Base-by-base conservation (phyloP, 768 basidiomycete species). In the Terana coerulea region DNA sequence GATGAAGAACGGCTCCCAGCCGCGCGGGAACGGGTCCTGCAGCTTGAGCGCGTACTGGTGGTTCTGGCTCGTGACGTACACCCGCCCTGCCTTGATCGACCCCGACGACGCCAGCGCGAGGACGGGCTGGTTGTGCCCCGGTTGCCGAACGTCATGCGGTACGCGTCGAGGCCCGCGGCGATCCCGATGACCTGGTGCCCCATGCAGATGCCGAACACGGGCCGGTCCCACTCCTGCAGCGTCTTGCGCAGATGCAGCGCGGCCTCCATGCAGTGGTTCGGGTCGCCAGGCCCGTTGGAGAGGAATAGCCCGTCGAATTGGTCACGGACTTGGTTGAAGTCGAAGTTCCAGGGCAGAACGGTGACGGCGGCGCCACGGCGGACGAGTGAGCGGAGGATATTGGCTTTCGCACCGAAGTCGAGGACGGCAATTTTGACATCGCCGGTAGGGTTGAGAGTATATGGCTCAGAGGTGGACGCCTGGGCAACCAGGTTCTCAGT, bases 1-100 rank as follows among this genome's bases (percentile, higher is more conserved):
- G 75, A 98, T 95, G 77, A 99, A 99, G 80, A 95, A 98, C 0
- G 95, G 95, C 60, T 95, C 93, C 94, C 93, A 99, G 15, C 94
- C 97, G 52, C 78, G 74, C 24, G 97, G 97, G 89, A 98, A 97
- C 3, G 93, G 89, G 64, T 98, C 95, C 55, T 87, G 85, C 47
- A 98, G 72, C 65, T 84, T 87, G 52, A 98, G 75, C n/a, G 97
- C 97, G 68, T 98, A 99, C 61, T 98, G 97, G 67, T 97, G 94
- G 70, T 99, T 98, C 86, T 93, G 91, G 59, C 91, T 90, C 21
- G 93, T 99, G 39, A 99, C 95, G 70, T 98, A 98, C 22, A 98
- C 95, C 39, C 97, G 79, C 15, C 97, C 97, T 46, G 95, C 93
- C 66, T 83, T 91, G 74, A 98, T 94, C 22, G 90, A 92, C 3